These are phyloP conservation scores for Macadamia tetraphylla DNA, from an alignment of 164 flowering plant species.

Conservation along the genomic window DNA sequence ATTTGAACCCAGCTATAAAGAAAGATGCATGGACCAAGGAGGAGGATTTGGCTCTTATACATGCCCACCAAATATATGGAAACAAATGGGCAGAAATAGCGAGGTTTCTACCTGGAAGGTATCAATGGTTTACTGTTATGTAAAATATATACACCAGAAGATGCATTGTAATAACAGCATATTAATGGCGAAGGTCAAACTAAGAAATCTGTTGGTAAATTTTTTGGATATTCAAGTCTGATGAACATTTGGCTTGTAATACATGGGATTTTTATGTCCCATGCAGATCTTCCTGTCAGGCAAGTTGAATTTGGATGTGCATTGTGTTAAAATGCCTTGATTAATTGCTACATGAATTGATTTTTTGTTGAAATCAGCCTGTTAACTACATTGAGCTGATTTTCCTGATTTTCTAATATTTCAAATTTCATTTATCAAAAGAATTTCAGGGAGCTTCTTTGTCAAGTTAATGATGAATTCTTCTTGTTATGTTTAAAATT, in stretches of 20 bases:
- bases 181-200: background rate
- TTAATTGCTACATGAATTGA: too few relatives aligned
- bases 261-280: background rate
- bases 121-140: background rate
- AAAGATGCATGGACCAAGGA: constrained; percentile 55
- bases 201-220: too few relatives aligned
- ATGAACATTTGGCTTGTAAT: background rate
- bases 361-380: too few relatives aligned
- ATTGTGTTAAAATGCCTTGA: too few relatives aligned
- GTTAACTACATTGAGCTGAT: background rate
- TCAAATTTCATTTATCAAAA: background rate
- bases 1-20: constrained; percentile 54
- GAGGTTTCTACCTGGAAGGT: constrained; percentile 61
- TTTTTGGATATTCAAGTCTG: background rate
- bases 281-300: background rate
- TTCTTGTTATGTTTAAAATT: background rate
- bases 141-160: background rate
- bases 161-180: background rate
- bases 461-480: background rate
- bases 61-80: constrained; percentile 37
- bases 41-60: constrained; percentile 38
- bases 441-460: background rate
- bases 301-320: too few relatives aligned
- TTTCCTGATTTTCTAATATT: background rate
- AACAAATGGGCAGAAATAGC: constrained; percentile 74